Conservation (phyloP, 169 alveolate genomes). For the Eimeria zaria region DNA sequence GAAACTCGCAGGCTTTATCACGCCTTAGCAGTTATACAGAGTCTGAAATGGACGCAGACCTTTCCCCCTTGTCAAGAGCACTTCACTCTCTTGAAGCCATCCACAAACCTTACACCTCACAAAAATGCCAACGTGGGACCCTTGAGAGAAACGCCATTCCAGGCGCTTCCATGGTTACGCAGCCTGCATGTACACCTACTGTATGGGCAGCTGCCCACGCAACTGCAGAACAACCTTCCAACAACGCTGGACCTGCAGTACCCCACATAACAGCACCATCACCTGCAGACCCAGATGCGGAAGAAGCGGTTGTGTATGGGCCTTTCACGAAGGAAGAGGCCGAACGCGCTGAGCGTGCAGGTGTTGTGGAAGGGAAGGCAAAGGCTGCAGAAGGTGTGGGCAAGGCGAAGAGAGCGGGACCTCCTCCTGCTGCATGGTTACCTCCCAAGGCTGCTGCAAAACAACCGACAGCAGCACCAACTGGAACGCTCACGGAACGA, state of each 20-base stretch:
- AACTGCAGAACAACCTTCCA: neutral
- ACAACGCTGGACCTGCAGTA: neutral
- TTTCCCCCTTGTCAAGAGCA: neutral
- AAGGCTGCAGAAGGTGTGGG: constrained; percentile 7
- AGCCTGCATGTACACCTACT: neutral
- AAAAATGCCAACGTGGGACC: neutral
- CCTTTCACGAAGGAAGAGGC: constrained; percentile 43
- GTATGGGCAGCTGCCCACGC: neutral
- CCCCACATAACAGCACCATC: neutral
- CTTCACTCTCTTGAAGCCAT: neutral
- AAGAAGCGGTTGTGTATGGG: neutral
- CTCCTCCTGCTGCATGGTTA: neutral
- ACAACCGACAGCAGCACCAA: no score
- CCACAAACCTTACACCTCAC: no score
- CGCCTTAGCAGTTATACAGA: neutral
- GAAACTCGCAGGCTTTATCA: neutral
- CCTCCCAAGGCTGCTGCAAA: neutral
- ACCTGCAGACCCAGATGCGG: neutral
- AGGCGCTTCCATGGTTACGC: no score
- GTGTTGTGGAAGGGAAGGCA: constrained; percentile 1
- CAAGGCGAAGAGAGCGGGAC: constrained; percentile 5
- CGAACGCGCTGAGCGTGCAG: neutral
- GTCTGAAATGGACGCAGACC: neutral
- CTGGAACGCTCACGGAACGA: no score
- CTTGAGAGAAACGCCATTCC: neutral